Evolutionary conservation across 306 rosid species (phyloP), one percentile per base, ranked within the genome.

Genomic region (Gastrolobium bilobum): DNA sequence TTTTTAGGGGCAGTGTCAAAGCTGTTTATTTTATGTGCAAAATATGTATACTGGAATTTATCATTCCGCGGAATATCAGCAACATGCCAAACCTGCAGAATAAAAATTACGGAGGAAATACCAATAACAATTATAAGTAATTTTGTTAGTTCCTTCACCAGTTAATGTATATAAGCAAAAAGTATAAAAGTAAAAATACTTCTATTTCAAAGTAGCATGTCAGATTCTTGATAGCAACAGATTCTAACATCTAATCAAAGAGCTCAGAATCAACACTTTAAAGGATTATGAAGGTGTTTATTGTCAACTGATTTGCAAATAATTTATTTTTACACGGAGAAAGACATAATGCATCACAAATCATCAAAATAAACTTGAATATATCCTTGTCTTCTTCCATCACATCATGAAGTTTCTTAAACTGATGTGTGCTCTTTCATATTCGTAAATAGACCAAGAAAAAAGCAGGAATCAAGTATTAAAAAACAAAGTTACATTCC

Each of bases 21-120:
- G 88, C 95, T 90, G 85, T 92, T 92, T 77, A 92, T 72, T 62
- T 86, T 90, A 72, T 92, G 97, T 13, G 97, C 97, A 83, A 92
- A 92, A 81, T 90, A 71, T 42, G 97, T 92, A 68, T 87, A 92
- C 58, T 92, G 90, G 68, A 82, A 92, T 75, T 88, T 90, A 78
- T 92, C 94, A 14, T 88, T 77, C 65, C 61, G 29, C 10, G 97
- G 94, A 80, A 64, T 68, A 50, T 83, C 92, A 70, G 97, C 94
- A 39, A 92, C 80, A 68, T 80, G 88, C 94, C 94, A 92, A 74
- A 73, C 89, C 97, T 92, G 90, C 83, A 80, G 59, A 69, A 30
- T 6, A 54, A 33, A 54, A 39, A 31, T 47, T 29, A 39, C 62
- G 8, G 65, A 39, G 8, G 42, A 64, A 39, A 51, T 76, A 43